Conservation (phyloP, 345 rosid species). For the Eucalyptus marginata region DNA sequence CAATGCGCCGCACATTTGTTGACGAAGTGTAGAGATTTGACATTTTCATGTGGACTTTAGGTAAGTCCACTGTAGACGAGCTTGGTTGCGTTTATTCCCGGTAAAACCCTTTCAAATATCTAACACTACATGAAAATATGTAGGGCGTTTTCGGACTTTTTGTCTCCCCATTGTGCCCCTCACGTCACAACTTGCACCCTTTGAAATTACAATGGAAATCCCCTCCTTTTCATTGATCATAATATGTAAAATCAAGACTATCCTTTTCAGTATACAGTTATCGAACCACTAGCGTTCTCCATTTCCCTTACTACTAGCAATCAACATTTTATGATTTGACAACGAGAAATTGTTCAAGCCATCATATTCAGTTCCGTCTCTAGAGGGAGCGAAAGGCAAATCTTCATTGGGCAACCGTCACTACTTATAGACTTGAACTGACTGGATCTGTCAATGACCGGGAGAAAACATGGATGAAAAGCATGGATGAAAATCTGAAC, state of each 20-base stretch:
- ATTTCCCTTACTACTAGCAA: background rate
- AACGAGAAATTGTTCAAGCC: background rate
- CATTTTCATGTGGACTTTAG: background rate
- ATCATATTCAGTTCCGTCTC: background rate
- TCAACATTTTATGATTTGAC: background rate
- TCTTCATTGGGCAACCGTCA: background rate
- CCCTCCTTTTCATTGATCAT: background rate
- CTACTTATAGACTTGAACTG: accelerated
- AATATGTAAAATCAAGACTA: background rate
- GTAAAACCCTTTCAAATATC: background rate
- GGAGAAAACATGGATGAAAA: background rate
- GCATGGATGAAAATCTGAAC: background rate
- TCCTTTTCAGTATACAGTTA: background rate
- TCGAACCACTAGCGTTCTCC: background rate
- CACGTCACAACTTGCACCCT: background rate
- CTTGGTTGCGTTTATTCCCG: background rate
- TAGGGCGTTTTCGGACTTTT: background rate
- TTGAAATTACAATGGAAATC: background rate
- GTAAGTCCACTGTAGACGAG: background rate
- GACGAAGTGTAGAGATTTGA: background rate
- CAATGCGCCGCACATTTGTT: background rate
- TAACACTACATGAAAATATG: background rate
- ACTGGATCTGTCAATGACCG: accelerated
- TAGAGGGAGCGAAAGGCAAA: accelerated
- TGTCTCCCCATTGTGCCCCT: background rate